These are phyloP conservation scores for Acacia melanoxylon DNA, from an alignment of 306 rosid genomes.

Conservation along the genomic window DNA sequence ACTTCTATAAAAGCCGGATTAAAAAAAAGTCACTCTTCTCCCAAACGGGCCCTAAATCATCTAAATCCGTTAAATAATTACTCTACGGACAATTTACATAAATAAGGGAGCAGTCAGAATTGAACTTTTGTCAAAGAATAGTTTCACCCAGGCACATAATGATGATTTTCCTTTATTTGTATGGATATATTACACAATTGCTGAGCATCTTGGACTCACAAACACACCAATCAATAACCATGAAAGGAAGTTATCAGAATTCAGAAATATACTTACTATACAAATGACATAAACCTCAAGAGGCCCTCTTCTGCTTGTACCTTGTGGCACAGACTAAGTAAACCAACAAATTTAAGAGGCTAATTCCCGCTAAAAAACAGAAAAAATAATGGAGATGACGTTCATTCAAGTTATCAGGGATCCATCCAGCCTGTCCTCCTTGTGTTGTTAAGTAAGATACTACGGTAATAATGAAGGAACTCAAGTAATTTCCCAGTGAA, in stretches of 20 bases:
- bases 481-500: slow-evolving; percentile 78
- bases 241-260: not conserved
- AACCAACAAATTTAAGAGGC: slow-evolving; percentile 68
- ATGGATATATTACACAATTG: slow-evolving; percentile 9
- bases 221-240: slow-evolving; percentile 6
- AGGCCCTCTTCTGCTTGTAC: slow-evolving; percentile 76
- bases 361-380: slow-evolving; percentile 86
- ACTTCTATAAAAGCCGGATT: too few species aligned
- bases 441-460: slow-evolving; percentile 76
- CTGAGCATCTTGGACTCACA: slow-evolving; percentile 7
- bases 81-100: not conserved
- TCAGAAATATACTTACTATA: not conserved
- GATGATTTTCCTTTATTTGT: slow-evolving; percentile 4
- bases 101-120: not conserved
- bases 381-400: slow-evolving; percentile 85
- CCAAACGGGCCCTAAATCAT: too few species aligned
- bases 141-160: not conserved
- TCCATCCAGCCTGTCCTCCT: slow-evolving; percentile 77
- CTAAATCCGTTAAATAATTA: not conserved
- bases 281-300: slow-evolving; percentile 30
- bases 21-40: too few species aligned
- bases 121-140: not conserved
- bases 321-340: slow-evolving; percentile 57
- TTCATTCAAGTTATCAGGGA: slow-evolving; percentile 74
- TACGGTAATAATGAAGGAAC: slow-evolving; percentile 75